Conservation (phyloP, 108 stramenopile genomes). For the Seminavis robusta region DNA sequence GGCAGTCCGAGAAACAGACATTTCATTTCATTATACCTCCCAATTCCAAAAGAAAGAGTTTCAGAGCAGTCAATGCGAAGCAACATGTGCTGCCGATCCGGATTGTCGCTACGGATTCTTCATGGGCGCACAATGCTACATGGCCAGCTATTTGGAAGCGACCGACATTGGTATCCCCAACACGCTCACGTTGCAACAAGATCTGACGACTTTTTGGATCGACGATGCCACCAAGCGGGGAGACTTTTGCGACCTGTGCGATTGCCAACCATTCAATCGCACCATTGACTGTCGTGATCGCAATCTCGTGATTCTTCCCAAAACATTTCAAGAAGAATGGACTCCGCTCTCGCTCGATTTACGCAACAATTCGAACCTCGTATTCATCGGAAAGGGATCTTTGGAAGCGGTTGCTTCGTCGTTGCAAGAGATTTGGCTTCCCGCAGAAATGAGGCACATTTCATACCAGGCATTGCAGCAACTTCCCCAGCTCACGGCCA, state of each 20-base stretch:
- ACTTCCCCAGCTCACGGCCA: background rate
- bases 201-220: constrained; percentile 6
- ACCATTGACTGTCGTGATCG: constrained; percentile 15
- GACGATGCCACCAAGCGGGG: constrained; percentile 8
- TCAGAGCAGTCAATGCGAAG: background rate
- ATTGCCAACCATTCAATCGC: background rate
- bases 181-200: background rate
- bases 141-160: background rate
- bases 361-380: constrained; percentile 6
- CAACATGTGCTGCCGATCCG: background rate
- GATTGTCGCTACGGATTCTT: constrained; percentile 1
- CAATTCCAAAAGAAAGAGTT: too few relatives aligned
- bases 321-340: constrained; percentile 10
- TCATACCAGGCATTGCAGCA: background rate
- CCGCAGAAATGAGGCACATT: background rate
- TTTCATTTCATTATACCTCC: background rate
- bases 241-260: constrained; percentile 12
- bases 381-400: constrained; percentile 3
- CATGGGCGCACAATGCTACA: constrained; percentile 5
- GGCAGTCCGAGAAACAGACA: background rate
- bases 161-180: background rate
- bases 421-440: constrained; percentile 6
- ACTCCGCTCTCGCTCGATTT: constrained; percentile 13
- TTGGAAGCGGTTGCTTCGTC: background rate
- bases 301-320: constrained; percentile 13